Evolutionary conservation across 768 basidiomycete genomes (phyloP).

Genomic region (Mycena amicta): DNA sequence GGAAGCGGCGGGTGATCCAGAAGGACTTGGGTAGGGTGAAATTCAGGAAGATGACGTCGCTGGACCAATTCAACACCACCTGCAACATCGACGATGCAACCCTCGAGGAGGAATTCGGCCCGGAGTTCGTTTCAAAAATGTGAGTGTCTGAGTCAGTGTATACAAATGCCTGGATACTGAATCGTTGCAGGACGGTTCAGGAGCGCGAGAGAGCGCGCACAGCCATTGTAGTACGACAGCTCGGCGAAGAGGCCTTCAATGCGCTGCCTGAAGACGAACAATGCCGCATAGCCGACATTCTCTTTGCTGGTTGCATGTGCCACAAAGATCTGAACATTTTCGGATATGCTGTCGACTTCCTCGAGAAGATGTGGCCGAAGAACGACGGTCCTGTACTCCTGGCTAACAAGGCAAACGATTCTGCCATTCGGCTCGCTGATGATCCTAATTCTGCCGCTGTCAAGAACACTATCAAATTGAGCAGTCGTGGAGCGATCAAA

Average conservation of each 20-base stretch:
- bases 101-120: not conserved
- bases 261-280: not conserved
- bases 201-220: not conserved
- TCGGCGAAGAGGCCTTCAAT: slow-evolving; percentile 5
- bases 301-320: slow-evolving; percentile 31
- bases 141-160: too few species aligned
- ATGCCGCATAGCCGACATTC: slow-evolving; percentile 11
- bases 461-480: slow-evolving; percentile 20
- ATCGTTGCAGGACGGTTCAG: not conserved
- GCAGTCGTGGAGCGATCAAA: slow-evolving; percentile 29
- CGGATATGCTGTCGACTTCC: not conserved
- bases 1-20: not conserved
- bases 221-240: not conserved
- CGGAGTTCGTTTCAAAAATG: not conserved
- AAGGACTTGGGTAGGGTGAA: not conserved
- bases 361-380: not conserved
- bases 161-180: too few species aligned
- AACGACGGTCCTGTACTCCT: slow-evolving; percentile 11
- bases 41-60: not conserved
- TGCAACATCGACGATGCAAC: not conserved
- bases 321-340: slow-evolving; percentile 38
- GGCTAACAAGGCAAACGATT: slow-evolving; percentile 31
- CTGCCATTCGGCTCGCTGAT: slow-evolving; percentile 17
- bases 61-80: not conserved
- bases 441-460: slow-evolving; percentile 9